Evolutionary conservation across 2,329 filamentous ascomycete genomes (phyloP), one percentile per base, ranked within the genome.

Genomic region (Penicillium frequentans): DNA sequence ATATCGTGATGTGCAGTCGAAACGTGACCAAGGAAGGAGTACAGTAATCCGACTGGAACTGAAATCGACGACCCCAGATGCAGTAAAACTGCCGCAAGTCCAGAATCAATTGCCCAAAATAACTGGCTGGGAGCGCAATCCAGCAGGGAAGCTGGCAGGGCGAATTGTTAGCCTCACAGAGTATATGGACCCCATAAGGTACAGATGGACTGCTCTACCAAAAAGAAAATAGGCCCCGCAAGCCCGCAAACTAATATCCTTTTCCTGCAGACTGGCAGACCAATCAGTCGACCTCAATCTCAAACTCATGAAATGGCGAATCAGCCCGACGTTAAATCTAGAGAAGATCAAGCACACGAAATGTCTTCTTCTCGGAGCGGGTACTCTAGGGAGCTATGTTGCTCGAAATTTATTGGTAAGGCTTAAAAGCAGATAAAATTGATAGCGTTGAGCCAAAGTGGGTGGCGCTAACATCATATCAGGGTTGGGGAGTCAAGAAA

Each of bases 291-390:
- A 99, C 69, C 82, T 99, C 57, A 99, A 99, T 69, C 81, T 98
- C 58, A 98, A 98, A 76, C 83, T 99, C 56, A 99, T 99, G 88
- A 99, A 97, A 77, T 99, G 95, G 95, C 88, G 95, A 39, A 91
- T 99, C 67, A 91, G 92, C 8, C 95, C 95, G 0, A 87, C 88
- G 50, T 83, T 99, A 42, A 84, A 98, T 70, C 84, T 99, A 10
- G 92, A 97, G 29, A 84, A 85, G 29, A 93, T 98, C 71, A 97
- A 96, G 70, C 84, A 88, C 56, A 93, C 91, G 3, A 96, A 88
- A 70, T 99, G 95, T 70, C 83, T 99, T 16, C 79, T 99, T 3
- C 85, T 99, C 1, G 95, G 95, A 5, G 92, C 95, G 0, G 95
- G 95, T 14, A 99, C 95, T 0, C 81, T 99, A 1, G 95, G 95